Percentiles rank a stretch among this genome's conserved stretches.
Conservation (phyloP, 2,329 filamentous ascomycete species). For the Akanthomyces muscarius region DNA sequence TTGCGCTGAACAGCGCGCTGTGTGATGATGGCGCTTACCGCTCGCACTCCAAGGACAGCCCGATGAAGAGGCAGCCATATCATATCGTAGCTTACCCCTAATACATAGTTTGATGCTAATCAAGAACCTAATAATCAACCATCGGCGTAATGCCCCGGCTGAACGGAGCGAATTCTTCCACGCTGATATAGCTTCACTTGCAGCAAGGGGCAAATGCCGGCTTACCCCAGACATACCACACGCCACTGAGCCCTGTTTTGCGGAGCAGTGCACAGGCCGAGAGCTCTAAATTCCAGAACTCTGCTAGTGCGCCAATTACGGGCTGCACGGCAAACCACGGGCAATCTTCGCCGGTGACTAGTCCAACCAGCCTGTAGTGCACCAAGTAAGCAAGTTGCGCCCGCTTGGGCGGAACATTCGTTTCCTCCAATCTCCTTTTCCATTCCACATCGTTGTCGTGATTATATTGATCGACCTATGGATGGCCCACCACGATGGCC, state of each 20-base stretch:
- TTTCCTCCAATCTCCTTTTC: constrained; percentile 9
- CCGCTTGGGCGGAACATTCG: not conserved
- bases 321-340: constrained; percentile 1
- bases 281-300: not conserved
- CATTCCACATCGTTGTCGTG: not conserved
- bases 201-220: not conserved
- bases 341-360: not conserved
- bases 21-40: no score
- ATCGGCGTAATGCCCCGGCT: no score
- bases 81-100: no score
- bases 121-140: no score
- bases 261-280: not conserved
- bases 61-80: no score
- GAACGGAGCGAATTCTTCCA: no score
- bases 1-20: no score
- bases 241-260: not conserved
- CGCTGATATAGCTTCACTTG: not conserved
- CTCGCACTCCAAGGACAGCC: no score
- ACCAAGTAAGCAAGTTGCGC: not conserved
- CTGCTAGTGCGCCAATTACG: not conserved
- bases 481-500: not conserved
- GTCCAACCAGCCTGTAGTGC: not conserved
- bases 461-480: not conserved
- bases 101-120: no score
- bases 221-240: not conserved